A percentile compares a stretch with the other conserved stretches of the same genome.
These are phyloP conservation scores for Hypoxylon sp. DNA, from an alignment of 2,329 filamentous ascomycete genomes.

Conservation along the genomic window DNA sequence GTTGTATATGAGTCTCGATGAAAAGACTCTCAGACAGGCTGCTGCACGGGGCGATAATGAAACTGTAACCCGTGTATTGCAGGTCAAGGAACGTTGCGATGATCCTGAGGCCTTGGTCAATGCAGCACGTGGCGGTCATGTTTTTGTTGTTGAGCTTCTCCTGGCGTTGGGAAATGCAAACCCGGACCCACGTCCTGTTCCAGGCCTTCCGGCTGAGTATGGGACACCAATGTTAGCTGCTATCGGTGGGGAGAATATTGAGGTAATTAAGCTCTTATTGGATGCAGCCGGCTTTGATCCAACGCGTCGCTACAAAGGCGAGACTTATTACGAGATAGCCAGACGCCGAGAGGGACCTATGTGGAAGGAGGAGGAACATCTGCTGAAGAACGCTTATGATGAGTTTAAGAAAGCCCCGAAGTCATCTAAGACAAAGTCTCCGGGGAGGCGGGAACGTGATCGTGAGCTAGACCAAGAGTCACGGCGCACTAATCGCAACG, in stretches of 20 bases:
- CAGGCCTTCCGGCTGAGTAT: conserved; percentile 74
- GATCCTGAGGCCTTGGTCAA: conserved; percentile 92
- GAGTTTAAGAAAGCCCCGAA: conserved; percentile 70
- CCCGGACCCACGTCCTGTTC: conserved; percentile 77
- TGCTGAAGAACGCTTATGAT: conserved; percentile 83
- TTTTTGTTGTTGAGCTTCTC: conserved; percentile 85
- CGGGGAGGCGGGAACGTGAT: conserved; percentile 58
- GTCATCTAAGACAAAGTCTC: conserved; percentile 68
- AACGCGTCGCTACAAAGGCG: conserved; percentile 80
- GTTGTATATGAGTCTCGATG: conserved; percentile 74
- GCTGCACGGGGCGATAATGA: conserved; percentile 74
- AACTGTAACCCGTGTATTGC: conserved; percentile 72
- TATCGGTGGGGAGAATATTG: conserved; percentile 89
- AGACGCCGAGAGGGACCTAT: conserved; percentile 85
- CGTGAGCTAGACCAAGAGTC: conserved; percentile 62
- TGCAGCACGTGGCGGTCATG: conserved; percentile 91
- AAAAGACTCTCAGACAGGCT: conserved; percentile 72
- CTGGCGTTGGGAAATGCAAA: conserved; percentile 76
- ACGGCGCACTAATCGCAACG: conserved; percentile 61
- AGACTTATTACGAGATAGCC: conserved; percentile 90
- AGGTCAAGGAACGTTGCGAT: conserved; percentile 72
- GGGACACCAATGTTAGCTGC: conserved; percentile 95
- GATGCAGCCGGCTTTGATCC: conserved; percentile 86
- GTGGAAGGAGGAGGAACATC: conserved; percentile 89
- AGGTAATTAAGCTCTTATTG: conserved; percentile 85